Conservation (phyloP, 495 filamentous ascomycete species). For the Hyaloscypha finlandica region DNA sequence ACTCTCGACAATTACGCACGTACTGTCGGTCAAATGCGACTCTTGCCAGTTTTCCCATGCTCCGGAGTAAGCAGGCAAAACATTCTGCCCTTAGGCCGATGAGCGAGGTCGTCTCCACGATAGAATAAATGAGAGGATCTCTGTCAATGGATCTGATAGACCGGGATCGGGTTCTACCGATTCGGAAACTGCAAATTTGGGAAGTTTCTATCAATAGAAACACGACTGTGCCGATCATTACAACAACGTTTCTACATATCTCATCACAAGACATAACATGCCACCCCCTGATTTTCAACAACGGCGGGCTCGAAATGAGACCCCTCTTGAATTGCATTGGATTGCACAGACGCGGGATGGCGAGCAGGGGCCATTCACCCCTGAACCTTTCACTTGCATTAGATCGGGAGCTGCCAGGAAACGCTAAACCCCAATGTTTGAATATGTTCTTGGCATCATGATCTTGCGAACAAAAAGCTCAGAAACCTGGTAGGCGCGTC, state of each 20-base stretch:
- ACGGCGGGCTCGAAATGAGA: not conserved
- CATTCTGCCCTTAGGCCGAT: not conserved
- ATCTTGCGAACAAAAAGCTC: not conserved
- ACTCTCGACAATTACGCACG: not conserved
- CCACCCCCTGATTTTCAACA: not conserved
- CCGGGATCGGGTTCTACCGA: not conserved
- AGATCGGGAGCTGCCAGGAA: not conserved
- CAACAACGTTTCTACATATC: not conserved
- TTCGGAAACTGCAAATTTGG: not conserved
- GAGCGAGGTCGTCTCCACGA: not conserved
- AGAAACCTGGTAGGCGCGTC: not conserved
- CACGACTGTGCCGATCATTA: not conserved
- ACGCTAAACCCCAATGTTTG: not conserved
- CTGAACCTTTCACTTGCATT: not conserved
- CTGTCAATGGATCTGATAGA: not conserved
- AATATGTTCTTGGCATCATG: too few species aligned
- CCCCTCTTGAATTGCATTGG: not conserved
- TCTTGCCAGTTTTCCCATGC: not conserved
- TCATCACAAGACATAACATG: conserved; percentile 1
- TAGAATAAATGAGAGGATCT: not conserved
- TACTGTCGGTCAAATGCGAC: not conserved
- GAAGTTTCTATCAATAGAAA: not conserved
- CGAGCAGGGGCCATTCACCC: not conserved
- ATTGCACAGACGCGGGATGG: not conserved
- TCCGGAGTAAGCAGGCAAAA: not conserved